Conservation (phyloP, 441 rosid species). For the Erysimum cheiri region DNA sequence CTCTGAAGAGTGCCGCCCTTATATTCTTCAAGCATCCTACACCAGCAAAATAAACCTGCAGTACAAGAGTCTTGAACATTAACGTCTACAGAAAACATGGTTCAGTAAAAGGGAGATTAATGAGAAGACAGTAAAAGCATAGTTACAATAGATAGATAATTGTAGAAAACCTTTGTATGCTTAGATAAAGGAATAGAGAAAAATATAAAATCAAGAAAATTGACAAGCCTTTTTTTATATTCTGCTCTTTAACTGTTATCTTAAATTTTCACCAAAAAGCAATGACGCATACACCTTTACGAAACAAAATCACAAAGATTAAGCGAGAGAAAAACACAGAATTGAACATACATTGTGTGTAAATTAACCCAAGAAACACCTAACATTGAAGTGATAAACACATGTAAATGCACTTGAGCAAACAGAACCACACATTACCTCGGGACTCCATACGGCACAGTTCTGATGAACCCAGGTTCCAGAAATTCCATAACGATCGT, state of each 20-base stretch:
- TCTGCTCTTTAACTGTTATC: slow-evolving; percentile 9
- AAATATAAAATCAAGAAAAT: slow-evolving; percentile 14
- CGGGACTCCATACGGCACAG: slow-evolving; percentile 99
- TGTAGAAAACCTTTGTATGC: slow-evolving; percentile 19
- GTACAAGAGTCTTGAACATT: slow-evolving; percentile 39
- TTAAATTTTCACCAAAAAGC: slow-evolving; percentile 5
- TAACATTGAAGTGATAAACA: slow-evolving; percentile 13
- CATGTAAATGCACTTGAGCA: slow-evolving; percentile 31
- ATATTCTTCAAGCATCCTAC: slow-evolving; percentile 93
- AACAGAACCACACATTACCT: slow-evolving; percentile 57
- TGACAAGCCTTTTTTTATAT: slow-evolving; percentile 14
- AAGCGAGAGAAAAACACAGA: slow-evolving; percentile 27
- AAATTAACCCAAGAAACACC: slow-evolving; percentile 19
- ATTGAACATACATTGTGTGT: slow-evolving; percentile 9
- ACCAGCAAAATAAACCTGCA: slow-evolving; percentile 98
- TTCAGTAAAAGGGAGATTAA: slow-evolving; percentile 28
- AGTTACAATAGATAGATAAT: not conserved
- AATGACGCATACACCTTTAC: slow-evolving; percentile 20
- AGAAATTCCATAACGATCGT: slow-evolving; percentile 95
- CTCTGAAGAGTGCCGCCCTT: slow-evolving; percentile 96
- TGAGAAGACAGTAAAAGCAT: slow-evolving; percentile 19
- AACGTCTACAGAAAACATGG: slow-evolving; percentile 23
- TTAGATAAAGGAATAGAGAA: slow-evolving; percentile 21
- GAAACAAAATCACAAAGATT: slow-evolving; percentile 13
- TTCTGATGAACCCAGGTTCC: slow-evolving; percentile 99